Base-by-base conservation (phyloP, 345 rosid genomes). In the Erodium maritimum region DNA sequence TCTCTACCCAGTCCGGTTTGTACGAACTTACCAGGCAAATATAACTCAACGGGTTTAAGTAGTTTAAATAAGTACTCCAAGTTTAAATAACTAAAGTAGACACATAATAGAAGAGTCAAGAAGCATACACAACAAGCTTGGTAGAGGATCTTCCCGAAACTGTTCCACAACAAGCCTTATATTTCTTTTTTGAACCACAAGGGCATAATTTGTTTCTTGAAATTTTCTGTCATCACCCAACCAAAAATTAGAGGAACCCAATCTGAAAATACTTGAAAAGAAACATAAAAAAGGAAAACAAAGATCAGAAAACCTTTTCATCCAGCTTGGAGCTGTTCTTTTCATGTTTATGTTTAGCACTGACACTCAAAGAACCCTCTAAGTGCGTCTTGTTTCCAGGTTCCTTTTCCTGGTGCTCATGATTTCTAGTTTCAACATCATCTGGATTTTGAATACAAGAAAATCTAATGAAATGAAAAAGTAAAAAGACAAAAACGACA, bases 141-240 rank as follows among this genome's bases (percentile, higher is more conserved):
- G 75, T 56, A 21, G 81, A 68, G 64, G 85, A 54, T 75, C 80
- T 85, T 68, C 80, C 79, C 16, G 76, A 50, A n/a, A 69, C 87
- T 61, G 93, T 63, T 63, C 95, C 94, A 57, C 98, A 91, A 66
- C 93, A 88, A 50, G 96, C 74, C 73, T 88, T 93, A 80, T 86
- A 75, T 74, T 89, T 93, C 82, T 79, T 89, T 86, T 78, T 86
- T 22, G 96, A 88, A 55, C 96, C 96, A 60, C 95, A 89, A 23
- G 85, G 84, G 63, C 96, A 89, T 17, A 65, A 50, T 70, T 84
- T 80, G 69, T 84, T 88, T 77, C 89, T 79, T 13, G 89, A 63
- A 37, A 88, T 73, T 73, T 80, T 82, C 87, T 80, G 75, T 74
- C 65, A 37, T 68, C 65, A 56, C 33, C 16, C 7, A 33, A 29